A percentile compares a stretch with the other conserved stretches of the same genome.
Evolutionary conservation across 495 filamentous ascomycete genomes (phyloP).

Genomic region (Astrothelium subdiscretum): DNA sequence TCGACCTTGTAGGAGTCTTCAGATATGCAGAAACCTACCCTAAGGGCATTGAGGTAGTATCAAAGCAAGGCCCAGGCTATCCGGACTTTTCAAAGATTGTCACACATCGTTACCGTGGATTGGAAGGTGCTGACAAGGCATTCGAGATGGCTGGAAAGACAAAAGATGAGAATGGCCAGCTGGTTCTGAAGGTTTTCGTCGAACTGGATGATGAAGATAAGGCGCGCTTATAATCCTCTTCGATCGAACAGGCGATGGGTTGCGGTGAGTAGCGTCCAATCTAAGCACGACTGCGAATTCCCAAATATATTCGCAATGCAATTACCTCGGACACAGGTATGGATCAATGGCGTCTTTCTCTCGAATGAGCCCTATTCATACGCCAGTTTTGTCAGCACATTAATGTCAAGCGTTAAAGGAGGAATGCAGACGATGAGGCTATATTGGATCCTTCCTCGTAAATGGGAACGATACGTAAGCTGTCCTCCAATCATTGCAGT

Average conservation of each 20-base stretch:
- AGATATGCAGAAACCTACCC: conserved; percentile 81
- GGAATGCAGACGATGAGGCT: too few species aligned
- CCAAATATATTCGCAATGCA: not conserved
- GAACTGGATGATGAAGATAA: conserved; percentile 31
- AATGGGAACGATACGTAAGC: too few species aligned
- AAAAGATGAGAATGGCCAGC: conserved; percentile 59
- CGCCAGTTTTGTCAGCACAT: too few species aligned
- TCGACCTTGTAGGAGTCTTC: conserved; percentile 88
- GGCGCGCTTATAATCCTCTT: not conserved
- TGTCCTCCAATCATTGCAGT: too few species aligned
- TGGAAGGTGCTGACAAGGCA: conserved; percentile 52
- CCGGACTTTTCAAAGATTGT: conserved; percentile 56
- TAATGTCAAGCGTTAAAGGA: too few species aligned
- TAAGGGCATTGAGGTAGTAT: conserved; percentile 63
- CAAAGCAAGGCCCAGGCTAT: conserved; percentile 48
- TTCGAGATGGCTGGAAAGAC: conserved; percentile 75
- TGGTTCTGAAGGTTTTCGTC: conserved; percentile 82
- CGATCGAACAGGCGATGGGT: not conserved
- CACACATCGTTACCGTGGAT: conserved; percentile 63
- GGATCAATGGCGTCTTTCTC: too few species aligned
- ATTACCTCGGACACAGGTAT: not conserved
- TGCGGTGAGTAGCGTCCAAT: not conserved
- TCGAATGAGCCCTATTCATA: too few species aligned
- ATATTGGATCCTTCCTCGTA: too few species aligned
- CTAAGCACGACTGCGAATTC: not conserved